These are phyloP conservation scores for Zygnema cylindricum DNA, from an alignment of 139 green algal genomes.

Conservation along the genomic window DNA sequence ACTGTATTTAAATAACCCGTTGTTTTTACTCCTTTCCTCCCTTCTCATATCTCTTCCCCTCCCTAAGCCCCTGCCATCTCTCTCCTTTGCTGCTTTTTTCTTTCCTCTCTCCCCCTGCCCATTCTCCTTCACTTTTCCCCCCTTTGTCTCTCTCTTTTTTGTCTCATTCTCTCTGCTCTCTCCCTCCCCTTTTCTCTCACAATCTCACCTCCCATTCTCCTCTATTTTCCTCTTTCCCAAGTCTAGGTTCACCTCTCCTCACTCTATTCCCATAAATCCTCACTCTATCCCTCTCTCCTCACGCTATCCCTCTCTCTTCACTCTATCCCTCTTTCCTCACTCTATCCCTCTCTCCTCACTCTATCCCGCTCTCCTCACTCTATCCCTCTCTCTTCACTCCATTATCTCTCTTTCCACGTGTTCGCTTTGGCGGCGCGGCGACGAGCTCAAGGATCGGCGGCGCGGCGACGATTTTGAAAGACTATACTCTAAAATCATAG, in stretches of 20 bases:
- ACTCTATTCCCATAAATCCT: too few species aligned
- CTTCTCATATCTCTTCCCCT: constrained; percentile 25
- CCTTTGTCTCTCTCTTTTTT: constrained; percentile 15
- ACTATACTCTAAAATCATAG: too few species aligned
- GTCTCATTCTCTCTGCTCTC: background rate
- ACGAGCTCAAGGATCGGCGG: too few species aligned
- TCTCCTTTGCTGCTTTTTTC: constrained; percentile 20
- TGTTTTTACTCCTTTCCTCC: constrained; percentile 21
- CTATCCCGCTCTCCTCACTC: background rate
- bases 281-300: background rate
- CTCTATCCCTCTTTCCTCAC: background rate
- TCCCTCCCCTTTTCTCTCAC: background rate
- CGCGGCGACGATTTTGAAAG: too few species aligned
- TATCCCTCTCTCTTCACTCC: background rate
- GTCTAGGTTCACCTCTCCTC: background rate
- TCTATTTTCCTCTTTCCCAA: background rate
- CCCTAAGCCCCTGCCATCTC: constrained; percentile 2
- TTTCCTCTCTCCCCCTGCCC: constrained; percentile 1
- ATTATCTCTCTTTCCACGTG: background rate
- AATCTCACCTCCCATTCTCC: background rate
- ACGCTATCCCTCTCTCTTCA: background rate
- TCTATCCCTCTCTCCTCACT: background rate
- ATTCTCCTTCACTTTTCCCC: constrained; percentile 21
- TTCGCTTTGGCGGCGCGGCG: too few species aligned
- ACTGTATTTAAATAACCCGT: too few species aligned